Evolutionary conservation across 768 basidiomycete genomes (phyloP), one percentile per base, ranked within the genome.

Genomic region (Saitozyma sp.): DNA sequence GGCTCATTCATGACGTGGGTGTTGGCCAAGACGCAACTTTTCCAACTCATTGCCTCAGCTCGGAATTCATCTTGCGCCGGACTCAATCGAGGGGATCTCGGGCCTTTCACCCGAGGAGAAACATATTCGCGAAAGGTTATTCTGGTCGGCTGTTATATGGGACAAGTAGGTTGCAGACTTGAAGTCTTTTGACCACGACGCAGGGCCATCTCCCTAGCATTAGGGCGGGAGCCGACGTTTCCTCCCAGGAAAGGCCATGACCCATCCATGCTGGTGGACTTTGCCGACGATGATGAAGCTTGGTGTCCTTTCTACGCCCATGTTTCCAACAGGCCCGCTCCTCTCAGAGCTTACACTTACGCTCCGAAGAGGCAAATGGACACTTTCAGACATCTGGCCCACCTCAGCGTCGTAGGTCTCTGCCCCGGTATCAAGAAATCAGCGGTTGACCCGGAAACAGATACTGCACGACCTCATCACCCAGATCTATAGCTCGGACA

Each of bases 111-210:
- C 39, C 2, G 63, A 64, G 19, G 63, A 64, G 37, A 38, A 59
- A 19, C 17, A 39, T 14, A 64, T 46, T 3, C 50, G 63, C 11
- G 53, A 58, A 16, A 51, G 57, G 42, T 42, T 64, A 8, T 64
- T 64, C 51, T 64, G 63, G 63, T 41, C 63, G 16, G 63, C 63
- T 14, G 59, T 64, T 58, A 55, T 59, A 8, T 64, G 63, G 63
- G 63, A 64, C 48, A 64, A 64, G 63, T 64, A 43, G 48, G 63
- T 54, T 17, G 9, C 17, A 43, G 4, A 2, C 5, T 20, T 11
- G n/a, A 10, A 11, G 9, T 11, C 4, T 51, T 19, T 37, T n/a
- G n/a, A n/a, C n/a, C n/a, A n/a, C n/a, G n/a, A n/a, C n/a, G n/a
- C n/a, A 64, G 63, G 20, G 49, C 57, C n/a, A 42, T 64, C 13